These are phyloP conservation scores for Candida smagusa DNA, from an alignment of 1,139 yeast species.

Conservation along the genomic window DNA sequence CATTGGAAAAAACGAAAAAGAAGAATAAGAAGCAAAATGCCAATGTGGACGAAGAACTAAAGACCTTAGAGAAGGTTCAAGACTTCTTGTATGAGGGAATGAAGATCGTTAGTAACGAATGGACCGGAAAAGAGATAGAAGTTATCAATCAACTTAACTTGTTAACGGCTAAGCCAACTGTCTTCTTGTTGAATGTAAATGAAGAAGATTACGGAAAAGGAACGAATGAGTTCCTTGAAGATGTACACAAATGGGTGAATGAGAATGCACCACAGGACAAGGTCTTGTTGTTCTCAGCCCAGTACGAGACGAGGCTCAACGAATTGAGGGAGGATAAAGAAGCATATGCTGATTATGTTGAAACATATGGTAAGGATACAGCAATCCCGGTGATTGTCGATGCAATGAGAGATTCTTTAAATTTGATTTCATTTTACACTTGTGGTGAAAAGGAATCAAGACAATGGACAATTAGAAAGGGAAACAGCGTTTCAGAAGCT, in stretches of 20 bases:
- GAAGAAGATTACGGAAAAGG: constrained; percentile 49
- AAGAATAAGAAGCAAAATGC: constrained; percentile 38
- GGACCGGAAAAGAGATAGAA: constrained; percentile 55
- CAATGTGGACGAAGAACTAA: constrained; percentile 40
- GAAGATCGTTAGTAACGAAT: constrained; percentile 43
- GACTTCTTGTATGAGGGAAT: constrained; percentile 58
- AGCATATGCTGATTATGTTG: constrained; percentile 16
- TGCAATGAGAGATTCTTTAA: constrained; percentile 65
- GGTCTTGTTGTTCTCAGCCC: constrained; percentile 58
- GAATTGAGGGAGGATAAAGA: constrained; percentile 14
- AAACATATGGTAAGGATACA: constrained; percentile 18
- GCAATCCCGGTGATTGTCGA: constrained; percentile 48
- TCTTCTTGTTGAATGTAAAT: constrained; percentile 58
- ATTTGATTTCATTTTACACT: constrained; percentile 82
- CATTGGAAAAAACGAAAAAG: constrained; percentile 45
- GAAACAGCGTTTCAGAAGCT: constrained; percentile 84
- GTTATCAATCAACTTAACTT: constrained; percentile 58
- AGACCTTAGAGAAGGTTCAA: constrained; percentile 45
- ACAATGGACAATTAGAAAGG: constrained; percentile 85
- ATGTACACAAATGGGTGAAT: constrained; percentile 50
- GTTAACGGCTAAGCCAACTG: constrained; percentile 69
- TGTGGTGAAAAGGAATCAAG: constrained; percentile 88
- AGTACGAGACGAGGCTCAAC: constrained; percentile 42
- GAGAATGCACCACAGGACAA: constrained; percentile 55
- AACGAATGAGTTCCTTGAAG: constrained; percentile 41